Percentiles rank a stretch among this genome's conserved stretches.
These are phyloP conservation scores for Cladosporium colombiae DNA, from an alignment of 2,329 filamentous ascomycete species.

Conservation along the genomic window DNA sequence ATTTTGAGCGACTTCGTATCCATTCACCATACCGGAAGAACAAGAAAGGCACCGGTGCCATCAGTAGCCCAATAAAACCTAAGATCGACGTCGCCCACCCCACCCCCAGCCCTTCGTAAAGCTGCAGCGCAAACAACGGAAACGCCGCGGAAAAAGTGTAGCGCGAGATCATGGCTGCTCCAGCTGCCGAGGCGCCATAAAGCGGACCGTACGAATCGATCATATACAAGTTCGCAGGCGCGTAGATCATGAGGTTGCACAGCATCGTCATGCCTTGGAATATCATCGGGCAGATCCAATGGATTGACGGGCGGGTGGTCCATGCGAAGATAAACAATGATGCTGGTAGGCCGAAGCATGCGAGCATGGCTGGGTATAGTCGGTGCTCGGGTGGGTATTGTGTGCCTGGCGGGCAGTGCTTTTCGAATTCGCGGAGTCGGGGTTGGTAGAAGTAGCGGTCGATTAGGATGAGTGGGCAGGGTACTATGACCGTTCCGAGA, in stretches of 20 bases:
- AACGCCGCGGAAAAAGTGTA: constrained; percentile 39
- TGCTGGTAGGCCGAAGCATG: constrained; percentile 33
- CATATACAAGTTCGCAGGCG: constrained; percentile 43
- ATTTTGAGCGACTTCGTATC: constrained; percentile 29
- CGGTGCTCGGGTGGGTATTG: constrained; percentile 34
- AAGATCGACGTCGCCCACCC: constrained; percentile 45
- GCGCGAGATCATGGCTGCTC: constrained; percentile 34
- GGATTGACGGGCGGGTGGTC: constrained; percentile 35
- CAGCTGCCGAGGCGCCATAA: constrained; percentile 41
- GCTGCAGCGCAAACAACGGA: constrained; percentile 43
- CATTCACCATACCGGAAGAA: constrained; percentile 31
- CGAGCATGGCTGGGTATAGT: constrained; percentile 38
- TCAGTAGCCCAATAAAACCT: constrained; percentile 37
- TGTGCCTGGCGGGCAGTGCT: constrained; percentile 13
- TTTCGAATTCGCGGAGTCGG: constrained; percentile 23
- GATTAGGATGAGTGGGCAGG: constrained; percentile 30
- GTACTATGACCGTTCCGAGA: constrained; percentile 28
- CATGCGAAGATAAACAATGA: constrained; percentile 41
- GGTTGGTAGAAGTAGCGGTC: constrained; percentile 38
- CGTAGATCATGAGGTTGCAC: constrained; percentile 35
- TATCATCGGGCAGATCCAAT: constrained; percentile 43
- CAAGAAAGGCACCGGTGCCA: constrained; percentile 37
- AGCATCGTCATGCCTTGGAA: constrained; percentile 31
- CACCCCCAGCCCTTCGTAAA: constrained; percentile 44
- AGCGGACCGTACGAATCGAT: constrained; percentile 44